Conservation (phyloP, 139 green algal genomes). For the Coccomyxa sp. region DNA sequence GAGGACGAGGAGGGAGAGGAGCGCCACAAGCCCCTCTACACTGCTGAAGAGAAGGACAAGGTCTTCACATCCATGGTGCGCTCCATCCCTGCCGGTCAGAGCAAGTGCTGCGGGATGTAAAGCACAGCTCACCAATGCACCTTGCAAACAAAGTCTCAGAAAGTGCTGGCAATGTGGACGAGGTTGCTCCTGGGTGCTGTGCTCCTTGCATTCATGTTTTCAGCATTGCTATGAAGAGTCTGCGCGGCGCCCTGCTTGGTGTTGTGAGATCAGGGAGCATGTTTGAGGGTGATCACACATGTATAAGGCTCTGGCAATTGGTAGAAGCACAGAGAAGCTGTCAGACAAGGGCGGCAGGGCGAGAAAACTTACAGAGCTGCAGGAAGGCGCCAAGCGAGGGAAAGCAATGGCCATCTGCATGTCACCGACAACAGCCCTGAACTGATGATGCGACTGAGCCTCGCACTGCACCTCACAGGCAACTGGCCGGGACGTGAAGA, state of each 20-base stretch:
- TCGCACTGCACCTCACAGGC: background rate
- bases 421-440: background rate
- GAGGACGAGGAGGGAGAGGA: constrained; percentile 51
- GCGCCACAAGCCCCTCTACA: constrained; percentile 8
- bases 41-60: background rate
- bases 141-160: too few species aligned
- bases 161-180: too few species aligned
- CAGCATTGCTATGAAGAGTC: too few species aligned
- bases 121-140: too few species aligned
- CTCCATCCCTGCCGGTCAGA: too few species aligned
- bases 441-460: background rate
- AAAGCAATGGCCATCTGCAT: background rate
- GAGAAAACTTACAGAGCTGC: background rate
- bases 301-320: too few species aligned
- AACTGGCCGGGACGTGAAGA: constrained; percentile 67
- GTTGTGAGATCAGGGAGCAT: too few species aligned
- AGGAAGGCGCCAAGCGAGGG: background rate
- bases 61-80: constrained; percentile 30
- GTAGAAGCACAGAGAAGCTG: background rate
- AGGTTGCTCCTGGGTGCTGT: too few species aligned
- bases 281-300: too few species aligned
- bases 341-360: background rate
- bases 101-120: too few species aligned
- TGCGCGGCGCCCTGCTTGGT: too few species aligned
- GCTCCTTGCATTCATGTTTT: too few species aligned